A percentile compares a stretch with the other conserved stretches of the same genome.
These are phyloP conservation scores for Nicotiana paniculata DNA, from an alignment of 257 asterid species.

Conservation along the genomic window DNA sequence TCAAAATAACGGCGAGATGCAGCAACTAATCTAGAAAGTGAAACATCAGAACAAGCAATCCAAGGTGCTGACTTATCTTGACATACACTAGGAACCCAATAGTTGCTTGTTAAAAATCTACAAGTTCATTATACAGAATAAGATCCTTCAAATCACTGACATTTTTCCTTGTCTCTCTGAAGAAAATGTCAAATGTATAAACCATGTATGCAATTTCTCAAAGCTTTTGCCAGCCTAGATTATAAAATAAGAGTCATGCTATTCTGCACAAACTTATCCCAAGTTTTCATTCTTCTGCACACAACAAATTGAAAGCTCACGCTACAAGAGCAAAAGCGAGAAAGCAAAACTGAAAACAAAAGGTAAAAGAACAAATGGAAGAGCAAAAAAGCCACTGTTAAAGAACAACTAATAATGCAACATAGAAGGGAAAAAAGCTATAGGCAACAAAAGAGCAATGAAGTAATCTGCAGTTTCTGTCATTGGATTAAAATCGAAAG, in stretches of 20 bases:
- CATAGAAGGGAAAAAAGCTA: background rate
- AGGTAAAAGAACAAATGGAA: background rate
- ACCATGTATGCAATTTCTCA: too few species aligned
- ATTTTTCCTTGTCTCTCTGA: too few species aligned
- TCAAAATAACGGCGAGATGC: background rate
- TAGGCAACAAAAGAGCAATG: background rate
- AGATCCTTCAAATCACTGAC: too few species aligned
- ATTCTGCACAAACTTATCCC: background rate
- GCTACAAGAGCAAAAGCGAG: background rate
- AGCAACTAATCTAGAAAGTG: constrained; percentile 1
- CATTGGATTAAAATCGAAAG: background rate
- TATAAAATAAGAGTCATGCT: background rate
- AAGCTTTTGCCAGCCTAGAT: too few species aligned
- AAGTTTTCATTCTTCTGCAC: background rate
- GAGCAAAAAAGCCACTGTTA: background rate
- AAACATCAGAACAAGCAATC: background rate
- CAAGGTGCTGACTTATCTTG: background rate
- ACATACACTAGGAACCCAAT: too few species aligned
- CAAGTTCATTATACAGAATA: too few species aligned
- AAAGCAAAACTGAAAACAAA: background rate
- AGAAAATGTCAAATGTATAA: too few species aligned
- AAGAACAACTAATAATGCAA: background rate
- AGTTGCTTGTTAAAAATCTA: too few species aligned
- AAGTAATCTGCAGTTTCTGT: background rate
- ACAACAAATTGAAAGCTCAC: background rate